These are phyloP conservation scores for Metahyphopichia silvanorum DNA, from an alignment of 805 yeast species.

Conservation along the genomic window DNA sequence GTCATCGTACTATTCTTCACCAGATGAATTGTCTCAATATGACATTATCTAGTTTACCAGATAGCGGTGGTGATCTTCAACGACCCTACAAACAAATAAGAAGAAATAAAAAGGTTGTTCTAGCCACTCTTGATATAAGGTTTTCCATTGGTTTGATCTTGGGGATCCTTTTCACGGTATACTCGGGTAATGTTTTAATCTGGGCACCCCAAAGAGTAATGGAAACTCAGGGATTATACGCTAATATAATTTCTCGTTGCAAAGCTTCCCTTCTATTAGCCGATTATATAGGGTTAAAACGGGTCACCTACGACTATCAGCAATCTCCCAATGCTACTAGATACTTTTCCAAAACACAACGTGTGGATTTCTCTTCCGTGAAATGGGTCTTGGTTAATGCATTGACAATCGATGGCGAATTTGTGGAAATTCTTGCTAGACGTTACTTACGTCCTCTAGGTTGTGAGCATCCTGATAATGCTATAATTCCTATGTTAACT, in stretches of 20 bases:
- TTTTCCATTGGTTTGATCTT: constrained; percentile 79
- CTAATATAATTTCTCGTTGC: constrained; percentile 68
- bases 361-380: constrained; percentile 74
- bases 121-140: constrained; percentile 41
- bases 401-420: constrained; percentile 87
- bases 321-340: constrained; percentile 82
- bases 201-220: constrained; percentile 76
- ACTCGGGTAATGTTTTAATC: constrained; percentile 75
- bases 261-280: constrained; percentile 74
- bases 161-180: constrained; percentile 78
- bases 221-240: constrained; percentile 83
- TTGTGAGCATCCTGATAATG: constrained; percentile 67
- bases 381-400: constrained; percentile 91
- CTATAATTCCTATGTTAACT: constrained; percentile 85
- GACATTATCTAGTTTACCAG: constrained; percentile 64
- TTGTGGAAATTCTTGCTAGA: constrained; percentile 81
- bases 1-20: constrained; percentile 82
- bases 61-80: constrained; percentile 52
- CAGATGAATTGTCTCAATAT: constrained; percentile 79
- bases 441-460: constrained; percentile 92
- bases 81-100: constrained; percentile 30
- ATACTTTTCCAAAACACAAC: constrained; percentile 69
- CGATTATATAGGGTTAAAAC: constrained; percentile 84
- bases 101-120: constrained; percentile 50
- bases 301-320: constrained; percentile 90